phyloP scores from a whole-genome alignment of 495 filamentous ascomycete species.

The Podospora sp. region DNA sequence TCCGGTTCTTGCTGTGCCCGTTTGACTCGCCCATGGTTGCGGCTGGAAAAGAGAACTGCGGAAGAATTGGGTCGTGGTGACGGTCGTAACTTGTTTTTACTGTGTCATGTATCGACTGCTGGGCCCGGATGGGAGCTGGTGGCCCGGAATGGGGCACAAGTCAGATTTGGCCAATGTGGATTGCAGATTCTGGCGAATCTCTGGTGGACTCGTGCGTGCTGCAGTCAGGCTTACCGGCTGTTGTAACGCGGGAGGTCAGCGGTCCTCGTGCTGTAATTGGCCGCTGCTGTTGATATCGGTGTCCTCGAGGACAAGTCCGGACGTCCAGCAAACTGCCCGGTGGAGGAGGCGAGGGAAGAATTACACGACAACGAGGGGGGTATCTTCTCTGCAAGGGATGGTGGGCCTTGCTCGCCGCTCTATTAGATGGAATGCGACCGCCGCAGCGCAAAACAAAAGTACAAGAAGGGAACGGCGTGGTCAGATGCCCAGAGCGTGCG shows the following conservation, averaged over 20 bases:
- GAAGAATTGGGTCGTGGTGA: background rate
- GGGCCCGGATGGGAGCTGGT: slow-evolving; percentile 3
- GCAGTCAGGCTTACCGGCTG: background rate
- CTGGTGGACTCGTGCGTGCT: background rate
- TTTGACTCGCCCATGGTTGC: slow-evolving; percentile 53
- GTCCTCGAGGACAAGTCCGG: background rate
- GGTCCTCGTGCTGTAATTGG: background rate
- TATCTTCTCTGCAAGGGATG: slow-evolving; percentile 32
- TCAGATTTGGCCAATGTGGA: background rate
- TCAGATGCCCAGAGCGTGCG: slow-evolving; percentile 21
- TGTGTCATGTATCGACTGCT: slow-evolving; percentile 9
- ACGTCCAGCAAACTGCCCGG: slow-evolving; percentile 3
- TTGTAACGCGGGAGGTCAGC: background rate
- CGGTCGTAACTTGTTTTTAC: slow-evolving; percentile 13
- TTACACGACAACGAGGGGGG: slow-evolving; percentile 13
- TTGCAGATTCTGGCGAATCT: slow-evolving; percentile 2
- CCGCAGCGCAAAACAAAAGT: slow-evolving; percentile 23
- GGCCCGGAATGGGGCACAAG: background rate
- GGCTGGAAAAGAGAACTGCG: slow-evolving; percentile 18
- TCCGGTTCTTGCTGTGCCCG: slow-evolving; percentile 31
- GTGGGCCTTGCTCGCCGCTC: slow-evolving; percentile 15
- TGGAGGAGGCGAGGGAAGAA: background rate
- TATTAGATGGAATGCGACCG: slow-evolving; percentile 25
- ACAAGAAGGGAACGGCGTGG: slow-evolving; percentile 32
- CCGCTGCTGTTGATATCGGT: background rate